These are phyloP conservation scores for Trametes cinnabarina DNA, from an alignment of 768 basidiomycete genomes.

Conservation along the genomic window DNA sequence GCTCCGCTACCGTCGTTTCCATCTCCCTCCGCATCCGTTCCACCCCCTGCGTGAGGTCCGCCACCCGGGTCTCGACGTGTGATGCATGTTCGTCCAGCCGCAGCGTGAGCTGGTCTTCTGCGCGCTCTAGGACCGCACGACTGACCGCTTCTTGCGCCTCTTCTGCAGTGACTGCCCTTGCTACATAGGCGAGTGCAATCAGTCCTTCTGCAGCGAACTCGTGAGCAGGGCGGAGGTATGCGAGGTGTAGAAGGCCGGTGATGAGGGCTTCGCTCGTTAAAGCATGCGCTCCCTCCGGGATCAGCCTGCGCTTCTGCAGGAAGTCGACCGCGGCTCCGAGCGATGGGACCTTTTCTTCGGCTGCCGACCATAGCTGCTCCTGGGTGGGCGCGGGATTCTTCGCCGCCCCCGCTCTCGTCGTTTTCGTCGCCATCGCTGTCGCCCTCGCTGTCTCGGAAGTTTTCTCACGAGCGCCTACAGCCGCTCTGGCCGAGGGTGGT, in stretches of 20 bases:
- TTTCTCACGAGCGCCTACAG: background rate
- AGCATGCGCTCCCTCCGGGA: constrained; percentile 5
- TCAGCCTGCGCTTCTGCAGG: background rate
- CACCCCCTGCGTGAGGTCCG: background rate
- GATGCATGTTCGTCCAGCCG: constrained; percentile 2
- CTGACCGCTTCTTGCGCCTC: background rate
- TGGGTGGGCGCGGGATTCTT: no score
- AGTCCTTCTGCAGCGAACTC: background rate
- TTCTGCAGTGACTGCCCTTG: background rate
- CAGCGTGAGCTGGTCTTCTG: background rate
- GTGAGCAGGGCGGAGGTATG: background rate
- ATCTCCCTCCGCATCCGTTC: background rate
- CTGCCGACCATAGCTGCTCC: no score
- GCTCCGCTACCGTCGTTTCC: background rate
- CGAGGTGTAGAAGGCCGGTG: constrained; percentile 3
- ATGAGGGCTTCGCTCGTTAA: background rate
- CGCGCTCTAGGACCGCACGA: background rate
- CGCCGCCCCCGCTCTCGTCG: no score
- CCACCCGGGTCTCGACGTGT: background rate
- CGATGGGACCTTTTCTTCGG: no score
- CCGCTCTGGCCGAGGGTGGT: background rate
- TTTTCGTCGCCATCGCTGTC: background rate
- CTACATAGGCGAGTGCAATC: constrained; percentile 3
- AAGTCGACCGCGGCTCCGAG: background rate
- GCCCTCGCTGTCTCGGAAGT: background rate